These are phyloP conservation scores for Starmerella stigmatis DNA, from an alignment of 805 yeast genomes.

Conservation along the genomic window DNA sequence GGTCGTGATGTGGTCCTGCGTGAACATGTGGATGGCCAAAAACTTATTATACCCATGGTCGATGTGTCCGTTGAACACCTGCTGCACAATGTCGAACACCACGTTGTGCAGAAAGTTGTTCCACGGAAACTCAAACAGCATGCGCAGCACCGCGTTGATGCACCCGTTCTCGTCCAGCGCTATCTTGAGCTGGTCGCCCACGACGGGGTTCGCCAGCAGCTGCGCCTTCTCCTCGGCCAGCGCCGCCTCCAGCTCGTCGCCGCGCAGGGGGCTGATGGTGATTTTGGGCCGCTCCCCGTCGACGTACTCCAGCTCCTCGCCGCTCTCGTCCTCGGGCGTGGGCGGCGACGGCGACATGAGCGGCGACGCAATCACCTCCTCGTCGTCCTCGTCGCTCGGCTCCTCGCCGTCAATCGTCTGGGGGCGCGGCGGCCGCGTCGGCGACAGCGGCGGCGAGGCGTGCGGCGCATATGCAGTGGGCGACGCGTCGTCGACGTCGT, in stretches of 20 bases:
- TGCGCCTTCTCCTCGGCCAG: slow-evolving; percentile 24
- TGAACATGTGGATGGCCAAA: slow-evolving; percentile 60
- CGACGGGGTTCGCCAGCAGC: slow-evolving; percentile 51
- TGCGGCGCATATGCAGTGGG: slow-evolving; percentile 2
- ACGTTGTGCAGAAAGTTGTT: slow-evolving; percentile 95
- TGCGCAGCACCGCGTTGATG: slow-evolving; percentile 52
- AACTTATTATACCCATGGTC: slow-evolving; percentile 78
- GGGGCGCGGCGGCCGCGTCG: neutral
- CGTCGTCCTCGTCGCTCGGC: neutral
- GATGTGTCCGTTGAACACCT: slow-evolving; percentile 76
- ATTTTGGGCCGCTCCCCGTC: slow-evolving; percentile 16
- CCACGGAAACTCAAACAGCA: slow-evolving; percentile 87
- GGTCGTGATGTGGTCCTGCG: slow-evolving; percentile 49
- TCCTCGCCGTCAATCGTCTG: neutral
- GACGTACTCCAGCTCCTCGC: slow-evolving; percentile 14
- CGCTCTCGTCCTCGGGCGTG: slow-evolving; percentile 16
- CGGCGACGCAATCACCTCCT: slow-evolving; percentile 8
- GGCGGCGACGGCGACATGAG: slow-evolving; percentile 15
- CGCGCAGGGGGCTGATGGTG: slow-evolving; percentile 11
- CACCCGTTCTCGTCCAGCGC: slow-evolving; percentile 66
- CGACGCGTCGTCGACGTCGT: neutral
- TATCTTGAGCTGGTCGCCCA: slow-evolving; percentile 82
- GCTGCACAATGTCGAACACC: slow-evolving; percentile 92
- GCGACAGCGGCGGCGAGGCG: slow-evolving; percentile 9
- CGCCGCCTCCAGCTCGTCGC: slow-evolving; percentile 12